Percentiles rank a stretch among this genome's conserved stretches.
phyloP scores from a whole-genome alignment of 2,329 filamentous ascomycete genomes.

The Paracoccidioides lutzii region DNA sequence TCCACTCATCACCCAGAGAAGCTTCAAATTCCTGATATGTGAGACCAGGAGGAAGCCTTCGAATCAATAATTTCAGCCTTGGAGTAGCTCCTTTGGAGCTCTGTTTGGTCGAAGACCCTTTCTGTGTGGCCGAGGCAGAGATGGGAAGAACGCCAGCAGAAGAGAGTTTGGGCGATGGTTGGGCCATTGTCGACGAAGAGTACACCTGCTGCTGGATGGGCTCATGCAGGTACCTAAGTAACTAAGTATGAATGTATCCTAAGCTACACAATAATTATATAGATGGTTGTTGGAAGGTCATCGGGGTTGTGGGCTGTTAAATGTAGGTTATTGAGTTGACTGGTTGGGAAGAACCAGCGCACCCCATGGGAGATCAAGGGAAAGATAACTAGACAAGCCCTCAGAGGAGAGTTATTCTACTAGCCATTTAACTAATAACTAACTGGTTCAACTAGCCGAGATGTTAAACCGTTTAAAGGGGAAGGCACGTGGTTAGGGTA shows the following conservation, averaged over 20 bases:
- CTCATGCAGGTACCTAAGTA: not conserved
- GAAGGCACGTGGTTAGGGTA: too few species aligned
- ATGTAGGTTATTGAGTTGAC: too few species aligned
- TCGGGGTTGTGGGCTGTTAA: too few species aligned
- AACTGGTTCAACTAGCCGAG: too few species aligned
- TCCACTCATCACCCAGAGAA: constrained; percentile 69
- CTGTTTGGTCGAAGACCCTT: constrained; percentile 13
- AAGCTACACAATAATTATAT: not conserved
- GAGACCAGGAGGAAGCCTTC: constrained; percentile 74
- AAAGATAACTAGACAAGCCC: too few species aligned
- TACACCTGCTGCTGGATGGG: not conserved
- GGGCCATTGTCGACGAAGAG: not conserved
- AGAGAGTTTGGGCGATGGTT: constrained; percentile 5
- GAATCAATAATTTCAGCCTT: constrained; percentile 71
- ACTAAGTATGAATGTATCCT: not conserved
- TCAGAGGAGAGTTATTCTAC: too few species aligned
- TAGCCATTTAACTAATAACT: too few species aligned
- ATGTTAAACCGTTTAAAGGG: too few species aligned
- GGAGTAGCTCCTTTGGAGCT: constrained; percentile 38
- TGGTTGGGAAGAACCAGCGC: too few species aligned
- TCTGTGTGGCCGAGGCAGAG: constrained; percentile 34
- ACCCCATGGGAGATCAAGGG: too few species aligned
- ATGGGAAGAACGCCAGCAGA: constrained; percentile 44
- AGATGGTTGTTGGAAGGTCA: not conserved
- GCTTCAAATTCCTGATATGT: constrained; percentile 64